Evolutionary conservation across 2,329 filamentous ascomycete species (phyloP), one percentile per base, ranked within the genome.

Genomic region (Cytospora mali): DNA sequence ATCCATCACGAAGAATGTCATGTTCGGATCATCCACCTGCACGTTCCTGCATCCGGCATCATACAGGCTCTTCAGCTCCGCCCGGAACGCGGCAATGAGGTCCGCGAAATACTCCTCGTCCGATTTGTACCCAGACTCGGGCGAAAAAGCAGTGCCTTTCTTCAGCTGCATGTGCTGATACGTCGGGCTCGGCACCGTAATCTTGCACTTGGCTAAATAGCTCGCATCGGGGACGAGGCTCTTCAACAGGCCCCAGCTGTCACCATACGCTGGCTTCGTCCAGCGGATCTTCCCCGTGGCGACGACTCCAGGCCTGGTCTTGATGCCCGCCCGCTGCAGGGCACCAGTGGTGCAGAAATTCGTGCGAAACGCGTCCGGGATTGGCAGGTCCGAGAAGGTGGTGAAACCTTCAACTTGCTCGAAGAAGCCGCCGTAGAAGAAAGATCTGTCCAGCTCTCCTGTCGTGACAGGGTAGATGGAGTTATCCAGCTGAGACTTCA

Each of bases 1-100:
- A 31, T 84, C 77, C 27, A 81, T 82, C 71, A 83, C 85, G 73
- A 86, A 87, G 70, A 85, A 83, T 29, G 79, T 79, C 63, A 83
- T 73, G 65, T 84, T 81, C 18, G 82, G 83, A 67, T 85, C 82
- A 64, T 85, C 82, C 39, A 82, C 79, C 70, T 85, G 83, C 18
- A 84, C 75, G 65, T 84, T 83, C 33, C 82, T 74, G 50, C 80
- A 75, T 21, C 82, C 81, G 16, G 79, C 78, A 10, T 82, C 77
- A 66, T 85, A 84, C 42, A 85, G 74, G 23, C 81, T 80, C 64
- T 77, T 74, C 42, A 85, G 71, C 69, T 85, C 83, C 9, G 74
- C 74, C 60, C 80, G 79, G 67, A 83, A 85, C 25, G 82, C 83
- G 61, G 75, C 76, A 55, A 82, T 81, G 46, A 85, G 79, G 64